Base-by-base conservation (phyloP, 2,329 filamentous ascomycete species). In the Pseudogymnoascus sp. region DNA sequence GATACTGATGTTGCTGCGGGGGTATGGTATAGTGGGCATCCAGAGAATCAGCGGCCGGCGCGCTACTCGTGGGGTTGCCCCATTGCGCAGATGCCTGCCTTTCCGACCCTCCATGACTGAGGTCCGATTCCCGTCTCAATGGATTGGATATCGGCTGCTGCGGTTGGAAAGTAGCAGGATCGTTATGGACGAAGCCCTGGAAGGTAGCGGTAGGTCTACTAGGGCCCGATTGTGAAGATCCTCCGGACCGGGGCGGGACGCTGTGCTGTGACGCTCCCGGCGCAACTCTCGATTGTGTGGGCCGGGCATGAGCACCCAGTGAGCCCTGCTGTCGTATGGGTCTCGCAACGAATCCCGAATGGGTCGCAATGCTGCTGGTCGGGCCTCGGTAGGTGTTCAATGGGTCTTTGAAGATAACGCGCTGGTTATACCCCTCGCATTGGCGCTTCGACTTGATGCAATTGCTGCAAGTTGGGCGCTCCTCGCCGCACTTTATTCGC, bases 401-500 rank as follows among this genome's bases (percentile, higher is more conserved):
- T 4, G 86, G 86, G 58, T 89, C 82, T 71, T 91, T 93, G 79
- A 93, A 94, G 63, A 91, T 80, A 60, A 94, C 86, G 54, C 88
- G 84, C 72, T 90, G 88, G 67, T 86, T 91, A 73, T 94, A 94
- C 60, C 90, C 90, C 73, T 94, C 89, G 72, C 90, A 95, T 66
- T 86, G 80, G 12, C 90, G 83, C 74, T 92, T 93, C 16, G 89
- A 93, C 71, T 93, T 94, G 76, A 89, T 85, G 75, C 90, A 95
- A 70, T 95, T 95, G 70, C 82, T 86, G 75, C 90, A 94, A 28
- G 82, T 88, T 25, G 90, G 90, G 58, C 88, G 84, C 69, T 91
- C 90, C 73, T 97, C 94, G 64, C 94, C 94, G 74, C 94, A 99
- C 76, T 97, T 99, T 75, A 99, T 97, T 65, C 94, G 89, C 60